Evolutionary conservation across 2,329 filamentous ascomycete species (phyloP), one percentile per base, ranked within the genome.

Genomic region (Aotearoamyces nothofagi): DNA sequence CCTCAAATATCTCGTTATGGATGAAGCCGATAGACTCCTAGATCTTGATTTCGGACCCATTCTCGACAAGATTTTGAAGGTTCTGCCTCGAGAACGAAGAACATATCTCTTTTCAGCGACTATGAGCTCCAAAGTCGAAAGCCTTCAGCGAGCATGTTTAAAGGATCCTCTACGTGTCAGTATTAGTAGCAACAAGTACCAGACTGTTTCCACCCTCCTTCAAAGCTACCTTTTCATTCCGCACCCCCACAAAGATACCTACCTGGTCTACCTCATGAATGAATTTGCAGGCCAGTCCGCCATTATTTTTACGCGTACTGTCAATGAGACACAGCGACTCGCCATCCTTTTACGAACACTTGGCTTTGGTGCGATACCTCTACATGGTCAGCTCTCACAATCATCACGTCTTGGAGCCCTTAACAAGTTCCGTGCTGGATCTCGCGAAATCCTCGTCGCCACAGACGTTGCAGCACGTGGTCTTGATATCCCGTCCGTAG

Each of bases 61-160:
- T 13, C 70, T 96, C 20, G 83, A 94, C 54, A 93, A 92, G 55
- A 83, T 94, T 31, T 67, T 96, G 29, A 87, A 90, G 53, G 82
- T 92, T 15, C 60, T 94, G 4, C 86, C 84, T 0, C 62, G 74
- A 22, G 76, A 84, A 46, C 61, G 75, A 22, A 68, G 75, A 22
- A 96, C 90, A 1, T 90, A 78, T 47, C 75, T 98, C 23, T 96
- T 93, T 62, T 90, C 79, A 4, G 87, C 90, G 2, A 98, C 90
- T 9, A 87, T 96, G 67, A 84, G 75, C 43, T 84, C 76, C 36
- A 93, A 94, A 52, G 79, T 98, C 33, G 90, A 96, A 54, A 83
- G 76, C 29, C 60, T 98, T 26, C 90, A 96, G 51, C 73, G 90
- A 29, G 90, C 90, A 12, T 86, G 80, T 36, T 63, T 98, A 31